Percentiles rank a stretch among this genome's conserved stretches.
These are phyloP conservation scores for Gillenia trifoliata DNA, from an alignment of 306 rosid genomes.

Conservation along the genomic window DNA sequence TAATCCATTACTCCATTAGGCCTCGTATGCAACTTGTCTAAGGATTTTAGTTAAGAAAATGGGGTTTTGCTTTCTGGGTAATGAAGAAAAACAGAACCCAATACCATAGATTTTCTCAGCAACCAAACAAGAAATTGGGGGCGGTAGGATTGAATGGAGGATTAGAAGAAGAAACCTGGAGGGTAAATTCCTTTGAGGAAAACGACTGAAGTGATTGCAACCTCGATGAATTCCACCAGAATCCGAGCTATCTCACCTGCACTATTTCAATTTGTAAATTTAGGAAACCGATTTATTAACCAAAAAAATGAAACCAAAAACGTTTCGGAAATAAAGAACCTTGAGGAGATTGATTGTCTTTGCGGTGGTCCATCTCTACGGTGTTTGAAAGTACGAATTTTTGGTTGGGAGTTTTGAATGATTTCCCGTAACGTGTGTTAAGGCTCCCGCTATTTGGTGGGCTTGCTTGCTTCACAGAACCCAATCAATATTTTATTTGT, in stretches of 20 bases:
- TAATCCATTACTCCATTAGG: not conserved
- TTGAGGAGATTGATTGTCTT: conserved; percentile 48
- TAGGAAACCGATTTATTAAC: not conserved
- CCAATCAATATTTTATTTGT: no score
- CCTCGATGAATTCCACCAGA: conserved; percentile 80
- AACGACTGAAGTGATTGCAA: conserved; percentile 64
- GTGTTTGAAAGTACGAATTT: not conserved
- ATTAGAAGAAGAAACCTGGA: conserved; percentile 40
- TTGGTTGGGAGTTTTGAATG: not conserved
- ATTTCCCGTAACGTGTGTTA: not conserved
- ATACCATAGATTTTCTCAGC: not conserved
- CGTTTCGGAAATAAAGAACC: conserved; percentile 19
- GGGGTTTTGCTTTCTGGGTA: conserved; percentile 1
- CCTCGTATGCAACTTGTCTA: not conserved
- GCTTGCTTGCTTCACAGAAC: not conserved
- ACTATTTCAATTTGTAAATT: not conserved
- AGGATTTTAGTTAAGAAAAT: not conserved
- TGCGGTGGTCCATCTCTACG: conserved; percentile 52
- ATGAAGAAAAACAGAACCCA: not conserved
- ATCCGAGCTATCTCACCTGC: conserved; percentile 56
- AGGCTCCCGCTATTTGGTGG: not conserved
- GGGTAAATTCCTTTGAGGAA: conserved; percentile 85
- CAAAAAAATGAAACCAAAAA: not conserved
- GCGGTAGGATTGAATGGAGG: not conserved
- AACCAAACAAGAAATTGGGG: conserved; percentile 17